Percentiles rank a stretch among this genome's conserved stretches.
Evolutionary conservation across 1,139 yeast genomes (phyloP).

Genomic region (Pneumocystis jirovecii): DNA sequence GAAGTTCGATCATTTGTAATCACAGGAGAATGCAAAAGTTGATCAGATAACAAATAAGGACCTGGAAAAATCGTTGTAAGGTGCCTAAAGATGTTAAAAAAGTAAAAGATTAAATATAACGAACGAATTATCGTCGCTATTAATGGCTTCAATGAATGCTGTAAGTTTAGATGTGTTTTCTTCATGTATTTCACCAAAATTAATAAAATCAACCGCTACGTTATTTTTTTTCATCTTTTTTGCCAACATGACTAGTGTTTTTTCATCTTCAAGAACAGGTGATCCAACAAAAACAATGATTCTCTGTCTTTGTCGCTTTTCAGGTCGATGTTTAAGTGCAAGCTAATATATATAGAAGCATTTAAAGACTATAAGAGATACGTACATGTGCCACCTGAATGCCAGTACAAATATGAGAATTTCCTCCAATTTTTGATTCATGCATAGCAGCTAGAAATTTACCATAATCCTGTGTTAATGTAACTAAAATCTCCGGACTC

Average conservation of each 20-base stretch:
- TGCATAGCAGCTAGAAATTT: conserved; percentile 78
- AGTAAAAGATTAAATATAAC: background rate
- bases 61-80: conserved; percentile 82
- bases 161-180: conserved; percentile 67
- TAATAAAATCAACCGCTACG: conserved; percentile 77
- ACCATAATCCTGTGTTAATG: conserved; percentile 79
- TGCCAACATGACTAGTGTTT: conserved; percentile 69
- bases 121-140: conserved; percentile 24
- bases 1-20: conserved; percentile 42
- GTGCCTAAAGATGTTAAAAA: conserved; percentile 32
- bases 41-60: conserved; percentile 62
- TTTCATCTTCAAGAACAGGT: conserved; percentile 58
- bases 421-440: conserved; percentile 61
- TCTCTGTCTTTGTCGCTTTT: conserved; percentile 81
- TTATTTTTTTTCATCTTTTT: conserved; percentile 88
- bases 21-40: conserved; percentile 53
- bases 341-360: conserved; percentile 23
- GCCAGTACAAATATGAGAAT: conserved; percentile 59
- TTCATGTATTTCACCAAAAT: conserved; percentile 70
- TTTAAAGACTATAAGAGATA: background rate
- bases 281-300: conserved; percentile 82
- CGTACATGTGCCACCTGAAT: conserved; percentile 77
- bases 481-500: conserved; percentile 66
- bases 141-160: conserved; percentile 61
- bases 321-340: conserved; percentile 91